These are phyloP conservation scores for Filobasidium floriforme DNA, from an alignment of 768 basidiomycete genomes.

Conservation along the genomic window DNA sequence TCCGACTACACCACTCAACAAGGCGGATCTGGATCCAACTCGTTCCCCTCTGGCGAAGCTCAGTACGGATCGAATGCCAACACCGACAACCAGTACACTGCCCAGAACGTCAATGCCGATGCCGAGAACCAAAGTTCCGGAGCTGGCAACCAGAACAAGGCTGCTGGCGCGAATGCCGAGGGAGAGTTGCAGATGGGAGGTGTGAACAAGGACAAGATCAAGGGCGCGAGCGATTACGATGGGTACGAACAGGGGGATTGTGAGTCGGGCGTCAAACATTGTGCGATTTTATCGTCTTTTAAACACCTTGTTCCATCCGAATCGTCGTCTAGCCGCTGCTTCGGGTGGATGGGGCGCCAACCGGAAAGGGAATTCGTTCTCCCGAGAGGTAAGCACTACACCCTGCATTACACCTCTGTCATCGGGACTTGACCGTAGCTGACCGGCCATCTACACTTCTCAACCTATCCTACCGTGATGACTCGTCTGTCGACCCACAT, in stretches of 20 bases:
- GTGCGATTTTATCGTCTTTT: too few species aligned
- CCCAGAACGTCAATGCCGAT: background rate
- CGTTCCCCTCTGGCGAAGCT: background rate
- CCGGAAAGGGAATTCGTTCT: conserved; percentile 17
- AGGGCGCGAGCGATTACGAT: conserved; percentile 12
- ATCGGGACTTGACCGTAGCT: background rate
- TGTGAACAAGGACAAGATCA: background rate
- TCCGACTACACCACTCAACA: background rate
- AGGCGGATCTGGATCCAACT: background rate
- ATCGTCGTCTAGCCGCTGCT: conserved; percentile 7
- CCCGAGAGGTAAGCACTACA: conserved; percentile 8
- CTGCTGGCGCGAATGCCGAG: background rate
- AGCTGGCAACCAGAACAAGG: background rate
- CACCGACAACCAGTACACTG: conserved; percentile 5
- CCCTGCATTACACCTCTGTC: background rate
- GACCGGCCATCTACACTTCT: background rate
- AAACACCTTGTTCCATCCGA: background rate
- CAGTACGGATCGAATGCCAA: conserved; percentile 3
- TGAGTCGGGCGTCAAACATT: background rate
- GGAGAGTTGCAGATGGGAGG: conserved; percentile 4
- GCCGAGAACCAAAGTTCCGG: background rate
- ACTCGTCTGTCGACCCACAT: background rate
- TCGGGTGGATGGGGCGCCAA: conserved; percentile 20
- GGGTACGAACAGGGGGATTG: conserved; percentile 18
- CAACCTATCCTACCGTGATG: background rate